phyloP scores from a whole-genome alignment of 176 grass and related monocot genomes.

The Sorghum bicolor region Sorghum_bicolor_NCBIv3 NC_012872.2:60642001-60642500 shows the following conservation, averaged over 20 bases:
- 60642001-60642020: constrained; percentile 75
- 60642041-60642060: constrained; percentile 76
- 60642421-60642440: constrained; percentile 96
- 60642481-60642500: constrained; percentile 27
- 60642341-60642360: constrained; percentile 75
- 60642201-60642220: constrained; percentile 43
- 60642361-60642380: constrained; percentile 49
- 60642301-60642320: constrained; percentile 70
- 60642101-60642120: constrained; percentile 73
- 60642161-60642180: constrained; percentile 59
- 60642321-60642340: constrained; percentile 85
- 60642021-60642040: constrained; percentile 39
- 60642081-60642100: constrained; percentile 56
- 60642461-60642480: constrained; percentile 88
- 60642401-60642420: constrained; percentile 70
- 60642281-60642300: constrained; percentile 79
- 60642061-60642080: constrained; percentile 73
- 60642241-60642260: constrained; percentile 74
- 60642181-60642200: constrained; percentile 86
- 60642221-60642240: background rate
- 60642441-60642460: constrained; percentile 95
- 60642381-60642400: constrained; percentile 43
- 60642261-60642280: constrained; percentile 93
- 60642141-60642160: constrained; percentile 54
- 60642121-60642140: constrained; percentile 92